Conservation (phyloP, 2,329 filamentous ascomycete species). For the Iodosphaeria phyllophila region DNA sequence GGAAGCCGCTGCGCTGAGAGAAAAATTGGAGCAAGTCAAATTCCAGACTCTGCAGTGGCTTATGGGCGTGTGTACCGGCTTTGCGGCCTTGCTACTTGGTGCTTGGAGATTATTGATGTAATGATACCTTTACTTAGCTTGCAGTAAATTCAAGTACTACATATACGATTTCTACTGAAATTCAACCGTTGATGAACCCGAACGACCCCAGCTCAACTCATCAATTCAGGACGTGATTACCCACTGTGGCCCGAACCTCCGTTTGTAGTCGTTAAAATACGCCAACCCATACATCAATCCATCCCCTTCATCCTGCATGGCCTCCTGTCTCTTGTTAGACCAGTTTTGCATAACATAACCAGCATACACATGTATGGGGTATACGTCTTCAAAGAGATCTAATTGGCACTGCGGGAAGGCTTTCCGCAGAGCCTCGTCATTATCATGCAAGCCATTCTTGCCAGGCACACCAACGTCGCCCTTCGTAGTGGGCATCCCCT, state of each 20-base stretch:
- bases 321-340: neutral
- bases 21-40: conserved; percentile 93
- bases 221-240: neutral
- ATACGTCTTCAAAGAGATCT: conserved; percentile 1
- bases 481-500: neutral
- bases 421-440: neutral
- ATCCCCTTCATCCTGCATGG: conserved; percentile 3
- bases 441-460: conserved; percentile 1
- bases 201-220: too few species aligned
- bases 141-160: too few species aligned
- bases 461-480: neutral
- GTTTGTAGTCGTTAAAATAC: conserved; percentile 2
- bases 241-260: conserved; percentile 3
- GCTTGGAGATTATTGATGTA: conserved; percentile 53
- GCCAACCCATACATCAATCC: conserved; percentile 1
- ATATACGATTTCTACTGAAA: too few species aligned
- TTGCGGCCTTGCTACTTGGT: conserved; percentile 48
- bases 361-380: conserved; percentile 1
- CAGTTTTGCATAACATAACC: neutral
- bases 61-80: conserved; percentile 64
- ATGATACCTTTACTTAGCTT: too few species aligned
- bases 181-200: too few species aligned
- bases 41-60: conserved; percentile 97
- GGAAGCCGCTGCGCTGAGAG: conserved; percentile 75
- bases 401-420: conserved; percentile 1